phyloP scores from a whole-genome alignment of 2,329 filamentous ascomycete species.

The Epichloe scottii region DNA sequence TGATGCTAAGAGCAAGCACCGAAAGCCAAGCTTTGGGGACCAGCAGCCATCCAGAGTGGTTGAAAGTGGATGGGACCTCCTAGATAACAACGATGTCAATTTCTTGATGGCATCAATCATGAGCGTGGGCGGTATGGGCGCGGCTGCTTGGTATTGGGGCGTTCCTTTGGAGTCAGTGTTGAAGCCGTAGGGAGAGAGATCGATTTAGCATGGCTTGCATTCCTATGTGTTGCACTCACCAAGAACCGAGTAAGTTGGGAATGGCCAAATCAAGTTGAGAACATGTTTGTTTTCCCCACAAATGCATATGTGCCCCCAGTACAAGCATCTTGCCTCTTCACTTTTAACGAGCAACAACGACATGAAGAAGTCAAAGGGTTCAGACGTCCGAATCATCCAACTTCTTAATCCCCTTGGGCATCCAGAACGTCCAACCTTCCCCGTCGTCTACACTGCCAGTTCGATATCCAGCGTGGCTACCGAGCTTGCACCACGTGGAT shows the following conservation, averaged over 20 bases:
- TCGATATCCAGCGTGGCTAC: constrained; percentile 19
- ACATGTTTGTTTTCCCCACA: no score
- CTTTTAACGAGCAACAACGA: no score
- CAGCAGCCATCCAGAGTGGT: constrained; percentile 48
- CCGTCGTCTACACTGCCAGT: constrained; percentile 12
- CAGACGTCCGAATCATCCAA: constrained; percentile 5
- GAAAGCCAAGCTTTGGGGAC: constrained; percentile 39
- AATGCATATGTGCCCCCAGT: no score
- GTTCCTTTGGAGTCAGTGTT: constrained; percentile 31
- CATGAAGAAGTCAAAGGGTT: no score
- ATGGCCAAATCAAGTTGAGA: no score
- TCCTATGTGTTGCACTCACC: no score
- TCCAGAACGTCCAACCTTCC: constrained; percentile 14
- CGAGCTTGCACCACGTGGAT: constrained; percentile 20
- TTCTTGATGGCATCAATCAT: constrained; percentile 77
- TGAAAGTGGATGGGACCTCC: constrained; percentile 56
- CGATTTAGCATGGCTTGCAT: no score
- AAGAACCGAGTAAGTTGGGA: no score
- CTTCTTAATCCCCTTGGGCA: not conserved
- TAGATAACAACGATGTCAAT: constrained; percentile 96
- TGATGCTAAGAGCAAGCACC: constrained; percentile 35
- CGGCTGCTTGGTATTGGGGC: constrained; percentile 49
- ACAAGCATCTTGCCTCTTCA: no score
- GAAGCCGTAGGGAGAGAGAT: not conserved
- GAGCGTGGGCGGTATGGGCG: constrained; percentile 64